Conservation (phyloP, 805 yeast species). For the Naumovozyma castellii region DNA sequence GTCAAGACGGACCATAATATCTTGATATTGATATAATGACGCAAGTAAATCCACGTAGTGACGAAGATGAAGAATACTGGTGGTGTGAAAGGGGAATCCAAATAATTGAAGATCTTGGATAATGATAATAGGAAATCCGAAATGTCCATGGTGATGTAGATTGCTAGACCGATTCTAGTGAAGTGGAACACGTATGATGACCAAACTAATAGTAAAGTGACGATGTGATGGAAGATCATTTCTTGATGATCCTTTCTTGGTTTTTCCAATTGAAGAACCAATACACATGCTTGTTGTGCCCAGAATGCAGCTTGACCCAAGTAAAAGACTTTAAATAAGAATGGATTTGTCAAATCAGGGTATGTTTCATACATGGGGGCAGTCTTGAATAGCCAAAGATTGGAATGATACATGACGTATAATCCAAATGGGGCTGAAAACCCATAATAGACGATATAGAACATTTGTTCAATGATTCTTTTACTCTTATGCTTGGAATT, state of each 20-base stretch:
- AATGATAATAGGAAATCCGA: slow-evolving; percentile 75
- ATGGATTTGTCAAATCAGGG: slow-evolving; percentile 67
- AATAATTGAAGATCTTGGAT: slow-evolving; percentile 71
- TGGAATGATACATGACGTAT: slow-evolving; percentile 68
- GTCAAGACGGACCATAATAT: slow-evolving; percentile 73
- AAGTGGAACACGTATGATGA: slow-evolving; percentile 81
- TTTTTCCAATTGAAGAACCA: slow-evolving; percentile 71
- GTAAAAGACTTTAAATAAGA: slow-evolving; percentile 64
- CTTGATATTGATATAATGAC: slow-evolving; percentile 70
- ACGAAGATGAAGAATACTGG: slow-evolving; percentile 40
- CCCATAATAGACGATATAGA: slow-evolving; percentile 66
- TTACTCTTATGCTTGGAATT: slow-evolving; percentile 37
- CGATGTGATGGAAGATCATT: slow-evolving; percentile 77
- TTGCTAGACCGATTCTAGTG: slow-evolving; percentile 89
- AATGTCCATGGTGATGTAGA: slow-evolving; percentile 86
- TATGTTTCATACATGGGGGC: slow-evolving; percentile 60
- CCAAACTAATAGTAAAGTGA: slow-evolving; percentile 75
- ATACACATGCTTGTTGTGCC: slow-evolving; percentile 81
- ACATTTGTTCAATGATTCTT: slow-evolving; percentile 83
- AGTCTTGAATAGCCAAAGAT: slow-evolving; percentile 80
- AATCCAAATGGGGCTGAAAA: slow-evolving; percentile 71
- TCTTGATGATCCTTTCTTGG: slow-evolving; percentile 86
- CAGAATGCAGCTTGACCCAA: slow-evolving; percentile 87
- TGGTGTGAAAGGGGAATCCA: slow-evolving; percentile 40
- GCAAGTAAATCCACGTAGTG: slow-evolving; percentile 64